Conservation (phyloP, 2,329 filamentous ascomycete genomes). For the Xylariomycetidae sp. region DNA sequence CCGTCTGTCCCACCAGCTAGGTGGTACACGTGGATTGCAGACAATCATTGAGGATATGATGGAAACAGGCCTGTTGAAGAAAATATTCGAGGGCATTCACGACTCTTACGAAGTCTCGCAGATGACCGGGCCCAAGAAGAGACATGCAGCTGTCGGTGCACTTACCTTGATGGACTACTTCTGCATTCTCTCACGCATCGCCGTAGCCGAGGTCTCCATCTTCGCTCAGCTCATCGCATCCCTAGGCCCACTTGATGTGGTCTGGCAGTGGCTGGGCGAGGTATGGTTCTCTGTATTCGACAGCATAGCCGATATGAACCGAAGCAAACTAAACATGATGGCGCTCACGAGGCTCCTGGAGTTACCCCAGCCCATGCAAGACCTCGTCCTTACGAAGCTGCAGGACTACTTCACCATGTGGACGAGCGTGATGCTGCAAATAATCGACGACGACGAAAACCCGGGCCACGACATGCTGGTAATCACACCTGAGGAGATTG, state of each 20-base stretch:
- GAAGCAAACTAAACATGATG: constrained; percentile 68
- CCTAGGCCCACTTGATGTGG: constrained; percentile 41
- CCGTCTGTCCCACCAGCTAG: constrained; percentile 56
- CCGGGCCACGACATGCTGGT: constrained; percentile 44
- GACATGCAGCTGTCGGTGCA: constrained; percentile 63
- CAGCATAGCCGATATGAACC: constrained; percentile 59
- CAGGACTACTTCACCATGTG: constrained; percentile 74
- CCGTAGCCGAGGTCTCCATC: constrained; percentile 64
- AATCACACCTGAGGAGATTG: constrained; percentile 38
- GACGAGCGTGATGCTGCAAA: constrained; percentile 64
- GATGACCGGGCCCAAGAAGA: constrained; percentile 74
- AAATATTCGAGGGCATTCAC: constrained; percentile 62
- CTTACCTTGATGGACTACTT: constrained; percentile 83
- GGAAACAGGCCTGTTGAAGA: constrained; percentile 56
- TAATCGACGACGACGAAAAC: constrained; percentile 55
- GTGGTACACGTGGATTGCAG: constrained; percentile 55
- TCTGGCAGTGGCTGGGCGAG: constrained; percentile 55
- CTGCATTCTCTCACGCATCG: constrained; percentile 73
- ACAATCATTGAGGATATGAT: constrained; percentile 64
- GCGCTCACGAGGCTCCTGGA: constrained; percentile 69
- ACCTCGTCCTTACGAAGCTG: constrained; percentile 55
- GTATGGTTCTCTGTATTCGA: constrained; percentile 69
- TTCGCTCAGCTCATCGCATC: constrained; percentile 57
- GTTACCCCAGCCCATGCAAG: constrained; percentile 51
- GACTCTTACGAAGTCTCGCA: constrained; percentile 71